phyloP scores from a whole-genome alignment of 116 monocot genomes.

The Zostera marina region DNA sequence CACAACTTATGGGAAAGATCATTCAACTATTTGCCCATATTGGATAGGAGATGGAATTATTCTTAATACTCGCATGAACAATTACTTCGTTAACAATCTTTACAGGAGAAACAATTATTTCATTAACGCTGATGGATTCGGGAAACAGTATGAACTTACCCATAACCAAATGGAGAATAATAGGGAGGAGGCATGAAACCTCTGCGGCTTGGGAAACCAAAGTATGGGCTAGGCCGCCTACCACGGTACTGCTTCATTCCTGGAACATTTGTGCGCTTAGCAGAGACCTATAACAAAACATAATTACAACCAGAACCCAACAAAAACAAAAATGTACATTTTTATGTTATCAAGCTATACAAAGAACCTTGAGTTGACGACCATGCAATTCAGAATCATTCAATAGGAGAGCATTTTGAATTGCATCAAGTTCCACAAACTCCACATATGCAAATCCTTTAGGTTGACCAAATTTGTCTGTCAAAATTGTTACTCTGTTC shows the following conservation, averaged over 20 bases:
- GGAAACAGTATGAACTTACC: constrained; percentile 15
- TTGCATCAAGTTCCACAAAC: constrained; percentile 36
- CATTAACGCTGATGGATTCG: background rate
- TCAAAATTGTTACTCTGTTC: constrained; percentile 41
- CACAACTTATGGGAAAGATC: no score
- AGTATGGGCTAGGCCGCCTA: constrained; percentile 29
- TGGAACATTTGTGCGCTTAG: constrained; percentile 66
- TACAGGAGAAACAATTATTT: background rate
- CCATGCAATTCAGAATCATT: constrained; percentile 41
- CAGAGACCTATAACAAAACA: constrained; percentile 30
- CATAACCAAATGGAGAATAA: constrained; percentile 34
- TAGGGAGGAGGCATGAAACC: constrained; percentile 33
- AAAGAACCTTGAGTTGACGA: constrained; percentile 29
- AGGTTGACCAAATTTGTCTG: constrained; percentile 37
- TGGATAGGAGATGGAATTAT: no score
- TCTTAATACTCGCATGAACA: no score
- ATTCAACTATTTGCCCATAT: no score
- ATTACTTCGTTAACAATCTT: background rate
- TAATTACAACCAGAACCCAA: background rate
- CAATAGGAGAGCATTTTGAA: constrained; percentile 32
- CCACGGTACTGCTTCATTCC: constrained; percentile 58
- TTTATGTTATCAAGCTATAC: background rate
- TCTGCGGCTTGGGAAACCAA: constrained; percentile 19
- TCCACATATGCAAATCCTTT: constrained; percentile 48
- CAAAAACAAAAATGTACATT: constrained; percentile 1